Evolutionary conservation across 2,329 filamentous ascomycete species (phyloP).

Genomic region (Lasiodiplodia gonubiensis): DNA sequence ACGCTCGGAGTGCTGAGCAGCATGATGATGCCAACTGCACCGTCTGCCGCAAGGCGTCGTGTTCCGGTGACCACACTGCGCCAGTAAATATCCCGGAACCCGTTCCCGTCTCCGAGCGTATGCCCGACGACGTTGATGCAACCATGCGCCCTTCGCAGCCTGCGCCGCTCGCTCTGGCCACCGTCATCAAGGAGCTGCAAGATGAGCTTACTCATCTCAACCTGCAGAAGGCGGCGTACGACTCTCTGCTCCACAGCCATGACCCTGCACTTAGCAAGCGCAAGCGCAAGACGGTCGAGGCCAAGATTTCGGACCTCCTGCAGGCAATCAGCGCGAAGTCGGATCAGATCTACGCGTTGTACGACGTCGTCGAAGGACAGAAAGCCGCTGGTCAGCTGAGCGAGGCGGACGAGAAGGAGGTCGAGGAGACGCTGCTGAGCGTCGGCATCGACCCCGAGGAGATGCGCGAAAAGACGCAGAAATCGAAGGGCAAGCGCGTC

Average conservation of each 20-base stretch:
- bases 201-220: constrained; percentile 82
- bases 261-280: constrained; percentile 66
- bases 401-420: constrained; percentile 59
- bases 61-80: constrained; percentile 36
- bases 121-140: constrained; percentile 61
- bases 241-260: constrained; percentile 47
- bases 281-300: constrained; percentile 66
- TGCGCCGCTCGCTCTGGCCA: constrained; percentile 74
- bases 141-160: constrained; percentile 67
- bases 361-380: constrained; percentile 83
- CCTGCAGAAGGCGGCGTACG: constrained; percentile 68
- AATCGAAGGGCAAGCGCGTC: constrained; percentile 42
- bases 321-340: constrained; percentile 73
- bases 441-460: constrained; percentile 49
- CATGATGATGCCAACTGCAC: constrained; percentile 63
- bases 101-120: constrained; percentile 57
- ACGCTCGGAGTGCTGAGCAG: constrained; percentile 39
- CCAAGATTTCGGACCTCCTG: constrained; percentile 66
- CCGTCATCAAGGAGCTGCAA: constrained; percentile 80
- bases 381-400: constrained; percentile 69
- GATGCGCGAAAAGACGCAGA: constrained; percentile 33
- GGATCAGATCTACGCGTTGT: constrained; percentile 80
- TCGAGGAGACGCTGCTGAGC: constrained; percentile 52
- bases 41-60: constrained; percentile 57
- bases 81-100: constrained; percentile 52